Evolutionary conservation across 768 basidiomycete genomes (phyloP), one percentile per base, ranked within the genome.

Genomic region (Calocera viscosa): DNA sequence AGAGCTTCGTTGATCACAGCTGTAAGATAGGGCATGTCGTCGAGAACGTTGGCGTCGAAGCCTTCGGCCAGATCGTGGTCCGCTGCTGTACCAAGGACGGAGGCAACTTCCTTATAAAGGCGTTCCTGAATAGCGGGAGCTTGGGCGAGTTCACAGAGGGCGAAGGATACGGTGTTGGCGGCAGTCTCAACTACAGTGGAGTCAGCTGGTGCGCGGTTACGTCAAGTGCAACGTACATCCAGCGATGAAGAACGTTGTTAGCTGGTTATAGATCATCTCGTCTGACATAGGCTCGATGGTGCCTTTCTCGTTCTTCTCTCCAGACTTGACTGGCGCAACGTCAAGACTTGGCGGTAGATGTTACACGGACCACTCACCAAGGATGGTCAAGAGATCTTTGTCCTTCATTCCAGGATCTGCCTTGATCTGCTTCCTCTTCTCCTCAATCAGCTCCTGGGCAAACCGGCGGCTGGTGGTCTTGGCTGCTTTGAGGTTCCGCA

Each of bases 1-100:
- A 88, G 75, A 2, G 82, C 82, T 74, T 87, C 86, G 70, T 83
- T 82, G 47, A 88, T 67, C 7, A 85, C 81, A 1, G 85, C 83
- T 64, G 87, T 82, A n/a, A 89, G 78, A 49, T 86, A 77, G 0
- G 84, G 82, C 68, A 60, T 60, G 53, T 60, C 30, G 53, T 60
- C 53, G 11, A 60, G 22, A 32, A 16, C 30, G 22, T 60, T 60
- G 11, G 53, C 53, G 30, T 60, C 30, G 26, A 60, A 60, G 30
- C 53, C 53, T 60, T 60, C 53, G 30, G 53, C 53, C 5, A 60
- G 53, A 2, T 60, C 53, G 22, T 84, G 79, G 53, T 85, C 79
- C 12, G 76, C 75, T 1, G 76, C 67, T 2, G 66, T 68, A 22
- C 80, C 77, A 64, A 60, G 53, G 19, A 60, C 53, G 53, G 75